Evolutionary conservation across 331 rosid genomes (phyloP).

Genomic region (Telfairia occidentalis): DNA sequence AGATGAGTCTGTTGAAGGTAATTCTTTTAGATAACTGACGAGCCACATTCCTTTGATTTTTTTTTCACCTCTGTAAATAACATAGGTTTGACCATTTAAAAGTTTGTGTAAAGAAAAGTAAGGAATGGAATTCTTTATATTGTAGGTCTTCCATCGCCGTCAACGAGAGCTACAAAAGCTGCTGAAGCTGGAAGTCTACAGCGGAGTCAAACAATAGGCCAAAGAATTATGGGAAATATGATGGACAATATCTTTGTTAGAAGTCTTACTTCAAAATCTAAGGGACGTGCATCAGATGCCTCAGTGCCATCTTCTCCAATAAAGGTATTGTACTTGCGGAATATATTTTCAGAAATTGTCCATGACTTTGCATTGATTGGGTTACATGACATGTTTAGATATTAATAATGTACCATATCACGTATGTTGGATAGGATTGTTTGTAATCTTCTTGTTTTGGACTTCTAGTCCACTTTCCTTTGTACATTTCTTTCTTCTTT

Average conservation of each 20-base stretch:
- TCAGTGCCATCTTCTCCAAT: slow-evolving; percentile 81
- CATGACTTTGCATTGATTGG: not conserved
- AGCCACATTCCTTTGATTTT: slow-evolving; percentile 3
- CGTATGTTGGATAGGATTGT: not conserved
- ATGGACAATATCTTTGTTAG: slow-evolving; percentile 85
- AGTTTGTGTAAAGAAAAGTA: slow-evolving; percentile 1
- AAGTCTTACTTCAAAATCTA: slow-evolving; percentile 75
- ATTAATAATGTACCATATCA: not conserved
- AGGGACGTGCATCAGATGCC: slow-evolving; percentile 42
- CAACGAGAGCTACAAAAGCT: slow-evolving; percentile 47
- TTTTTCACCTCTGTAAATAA: not conserved
- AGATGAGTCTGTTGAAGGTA: slow-evolving; percentile 85
- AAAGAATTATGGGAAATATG: slow-evolving; percentile 86
- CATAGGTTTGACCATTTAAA: not conserved
- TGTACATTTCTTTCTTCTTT: not conserved
- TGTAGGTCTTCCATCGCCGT: slow-evolving; percentile 79
- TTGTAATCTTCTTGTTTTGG: not conserved
- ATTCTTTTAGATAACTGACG: slow-evolving; percentile 15
- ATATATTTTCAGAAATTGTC: not conserved
- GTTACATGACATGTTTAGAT: not conserved
- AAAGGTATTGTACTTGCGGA: slow-evolving; percentile 32
- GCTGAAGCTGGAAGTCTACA: slow-evolving; percentile 54
- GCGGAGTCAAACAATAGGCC: slow-evolving; percentile 82
- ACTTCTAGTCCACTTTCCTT: not conserved
- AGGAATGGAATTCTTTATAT: slow-evolving; percentile 10